Evolutionary conservation across 805 yeast genomes (phyloP), one percentile per base, ranked within the genome.

Genomic region (Lipomyces sp.): DNA sequence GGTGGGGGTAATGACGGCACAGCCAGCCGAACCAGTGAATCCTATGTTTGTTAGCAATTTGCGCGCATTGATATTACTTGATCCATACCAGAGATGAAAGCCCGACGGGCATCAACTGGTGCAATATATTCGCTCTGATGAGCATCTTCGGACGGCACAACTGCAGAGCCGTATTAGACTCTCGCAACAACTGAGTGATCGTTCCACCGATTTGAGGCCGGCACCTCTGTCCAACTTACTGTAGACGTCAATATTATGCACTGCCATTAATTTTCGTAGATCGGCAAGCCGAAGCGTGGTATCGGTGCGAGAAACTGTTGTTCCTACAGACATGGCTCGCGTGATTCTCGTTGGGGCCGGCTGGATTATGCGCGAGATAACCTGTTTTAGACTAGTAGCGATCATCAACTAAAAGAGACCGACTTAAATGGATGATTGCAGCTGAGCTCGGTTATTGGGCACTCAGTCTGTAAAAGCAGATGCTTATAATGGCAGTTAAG

Each of bases 41-140:
- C 82, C 64, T 63, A 34, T 5, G 4, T 18, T 11, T 8, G 39
- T 15, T 35, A 37, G 54, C 35, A 10, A 35, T 11, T 24, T 24
- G 4, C 15, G 1, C 7, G n/a, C 24, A 3, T 8, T 50, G 34
- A 8, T 18, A 24, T 59, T 29, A 15, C 7, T 13, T 24, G 18
- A 51, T 15, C 29, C 68, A 11, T 53, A 63, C 92, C 98, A 5
- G 93, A 84, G 34, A 94, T 89, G 73, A 83, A 94, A 63, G 86
- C 89, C 64, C 98, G 82, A 72, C 97, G 85, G 75, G 89, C 90
- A 76, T 94, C 98, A 13, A 88, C 85, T 1, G 83, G 79, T 0
- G 95, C 84, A 6, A 94, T 94, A 73, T 93, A 93, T 79, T 94
- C 99, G 34, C 93, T 87, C 77, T 90, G 94, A 77, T 94, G 99